Conservation (phyloP, 2,329 filamentous ascomycete species). For the Talaromyces sp. region DNA sequence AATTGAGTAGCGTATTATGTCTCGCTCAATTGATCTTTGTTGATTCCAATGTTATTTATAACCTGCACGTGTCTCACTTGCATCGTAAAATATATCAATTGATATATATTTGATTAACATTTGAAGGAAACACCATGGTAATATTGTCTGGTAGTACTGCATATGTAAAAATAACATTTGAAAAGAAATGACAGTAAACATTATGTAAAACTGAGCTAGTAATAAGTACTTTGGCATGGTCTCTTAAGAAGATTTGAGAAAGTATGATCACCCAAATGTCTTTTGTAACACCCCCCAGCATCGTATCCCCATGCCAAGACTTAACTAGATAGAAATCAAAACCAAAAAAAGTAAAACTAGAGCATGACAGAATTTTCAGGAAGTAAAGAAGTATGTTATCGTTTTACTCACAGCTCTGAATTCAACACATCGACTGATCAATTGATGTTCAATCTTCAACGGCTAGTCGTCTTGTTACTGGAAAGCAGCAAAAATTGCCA, state of each 20-base stretch:
- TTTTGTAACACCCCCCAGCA: background rate
- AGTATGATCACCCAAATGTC: too few species aligned
- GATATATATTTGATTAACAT: too few species aligned
- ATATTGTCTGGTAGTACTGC: too few species aligned
- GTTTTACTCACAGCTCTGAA: background rate
- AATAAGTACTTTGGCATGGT: background rate
- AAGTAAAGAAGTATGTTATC: too few species aligned
- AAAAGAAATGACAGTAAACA: background rate
- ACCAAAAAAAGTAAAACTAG: background rate
- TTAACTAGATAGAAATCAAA: background rate
- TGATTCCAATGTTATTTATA: too few species aligned
- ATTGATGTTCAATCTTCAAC: background rate
- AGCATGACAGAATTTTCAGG: background rate
- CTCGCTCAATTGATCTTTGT: too few species aligned
- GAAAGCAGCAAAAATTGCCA: slow-evolving; percentile 2
- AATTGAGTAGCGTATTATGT: too few species aligned
- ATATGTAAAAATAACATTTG: too few species aligned
- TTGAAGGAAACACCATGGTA: too few species aligned
- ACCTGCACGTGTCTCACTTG: too few species aligned
- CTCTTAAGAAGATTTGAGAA: background rate
- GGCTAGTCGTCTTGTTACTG: background rate
- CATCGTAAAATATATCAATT: too few species aligned
- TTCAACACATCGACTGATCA: background rate
- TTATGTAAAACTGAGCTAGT: background rate
- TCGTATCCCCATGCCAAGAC: background rate